phyloP scores from a whole-genome alignment of 805 yeast genomes.

The Torulaspora gathmanii region DNA sequence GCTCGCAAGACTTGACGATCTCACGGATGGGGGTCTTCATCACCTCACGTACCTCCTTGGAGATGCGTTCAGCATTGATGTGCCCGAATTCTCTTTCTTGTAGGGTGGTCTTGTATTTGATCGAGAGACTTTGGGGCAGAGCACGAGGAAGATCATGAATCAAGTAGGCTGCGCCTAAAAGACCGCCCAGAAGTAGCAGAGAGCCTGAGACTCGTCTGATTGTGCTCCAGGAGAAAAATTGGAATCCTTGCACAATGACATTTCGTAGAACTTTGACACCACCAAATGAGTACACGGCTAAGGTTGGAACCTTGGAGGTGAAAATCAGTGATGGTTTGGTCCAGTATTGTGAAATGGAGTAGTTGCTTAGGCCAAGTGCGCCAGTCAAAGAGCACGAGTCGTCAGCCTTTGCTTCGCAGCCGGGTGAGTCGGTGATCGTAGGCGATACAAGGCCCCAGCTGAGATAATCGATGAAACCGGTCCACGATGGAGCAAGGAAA shows the following conservation, averaged over 20 bases:
- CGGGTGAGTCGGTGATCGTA: slow-evolving; percentile 11
- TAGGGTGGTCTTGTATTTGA: slow-evolving; percentile 60
- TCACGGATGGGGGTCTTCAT: slow-evolving; percentile 78
- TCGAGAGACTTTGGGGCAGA: slow-evolving; percentile 75
- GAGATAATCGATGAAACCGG: slow-evolving; percentile 45
- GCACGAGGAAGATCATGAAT: slow-evolving; percentile 84
- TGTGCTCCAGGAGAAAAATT: slow-evolving; percentile 35
- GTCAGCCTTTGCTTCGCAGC: slow-evolving; percentile 1
- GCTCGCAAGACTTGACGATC: slow-evolving; percentile 41
- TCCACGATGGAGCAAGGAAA: slow-evolving; percentile 71
- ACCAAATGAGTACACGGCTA: slow-evolving; percentile 35
- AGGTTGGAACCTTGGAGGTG: slow-evolving; percentile 35
- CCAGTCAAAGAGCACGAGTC: slow-evolving; percentile 7
- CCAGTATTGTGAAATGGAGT: slow-evolving; percentile 30
- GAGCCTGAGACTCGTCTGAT: slow-evolving; percentile 53
- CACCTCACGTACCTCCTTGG: slow-evolving; percentile 79
- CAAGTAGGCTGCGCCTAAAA: slow-evolving; percentile 56
- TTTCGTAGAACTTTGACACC: slow-evolving; percentile 40
- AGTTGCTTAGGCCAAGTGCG: slow-evolving; percentile 21
- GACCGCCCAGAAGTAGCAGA: slow-evolving; percentile 44
- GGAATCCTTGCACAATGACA: slow-evolving; percentile 38
- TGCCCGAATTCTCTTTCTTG: slow-evolving; percentile 71
- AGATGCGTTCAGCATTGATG: slow-evolving; percentile 67
- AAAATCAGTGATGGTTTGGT: slow-evolving; percentile 33
- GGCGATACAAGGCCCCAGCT: slow-evolving; percentile 40